Evolutionary conservation across 441 rosid genomes (phyloP), one percentile per base, ranked within the genome.

Genomic region (Monsonia emarginata): DNA sequence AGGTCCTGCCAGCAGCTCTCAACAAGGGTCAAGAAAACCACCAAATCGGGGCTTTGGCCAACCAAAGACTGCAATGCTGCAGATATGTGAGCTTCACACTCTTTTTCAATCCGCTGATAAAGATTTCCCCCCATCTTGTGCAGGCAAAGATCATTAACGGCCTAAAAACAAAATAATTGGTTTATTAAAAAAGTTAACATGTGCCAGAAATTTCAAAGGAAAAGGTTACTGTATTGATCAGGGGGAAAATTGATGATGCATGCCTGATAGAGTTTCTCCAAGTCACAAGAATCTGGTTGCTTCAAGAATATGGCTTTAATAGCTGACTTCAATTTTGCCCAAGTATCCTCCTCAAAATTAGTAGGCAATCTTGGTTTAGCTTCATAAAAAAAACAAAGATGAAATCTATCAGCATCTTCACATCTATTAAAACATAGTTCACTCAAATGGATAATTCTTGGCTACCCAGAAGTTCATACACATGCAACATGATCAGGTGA

Each of bases 1-100:
- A 91, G 85, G 80, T 91, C 97, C 82, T 87, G 95, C 99, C 97
- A 95, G 77, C 98, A 89, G 69, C 86, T 84, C 86, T 89, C 95
- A 66, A 95, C 96, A 42, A 89, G 88, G 32, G 92, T 83, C 74
- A 95, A 84, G 81, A 95, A 91, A 68, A 91, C 97, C 72, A 78
- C 82, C 81, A 95, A 78, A 81, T 95, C 97, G 16, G 97, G 96
- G 78, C 97, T 90, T 77, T 91, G 97, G 59, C 97, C 97, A 64
- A 89, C 91, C 48, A 91, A 85, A 62, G 96, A 87, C 52, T 80
- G 92, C 57, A 95, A 67, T 28, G 89, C 90, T 0, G 86, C 88
- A 69, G 85, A 80, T 67, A 95, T 86, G 73, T 89, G 90, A 34
- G 83, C 82, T 80, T 91, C 98, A 72, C 98, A 91, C 76, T 88